Conservation (phyloP, 441 rosid genomes). For the Geranium incanum region DNA sequence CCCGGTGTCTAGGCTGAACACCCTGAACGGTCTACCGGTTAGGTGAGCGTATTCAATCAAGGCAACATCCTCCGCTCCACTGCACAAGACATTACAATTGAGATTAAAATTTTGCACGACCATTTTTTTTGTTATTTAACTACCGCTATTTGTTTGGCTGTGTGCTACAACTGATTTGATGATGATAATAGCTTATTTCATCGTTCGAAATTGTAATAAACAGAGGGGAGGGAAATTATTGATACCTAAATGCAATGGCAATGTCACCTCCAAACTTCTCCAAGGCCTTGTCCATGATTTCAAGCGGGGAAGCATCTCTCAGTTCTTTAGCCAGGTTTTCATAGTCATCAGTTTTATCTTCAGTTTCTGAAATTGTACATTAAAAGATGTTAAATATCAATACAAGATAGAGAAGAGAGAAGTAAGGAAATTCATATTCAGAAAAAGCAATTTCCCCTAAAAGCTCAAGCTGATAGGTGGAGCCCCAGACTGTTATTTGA, state of each 20-base stretch:
- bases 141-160: too few species aligned
- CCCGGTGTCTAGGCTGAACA: conserved; percentile 48
- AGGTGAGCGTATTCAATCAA: conserved; percentile 48
- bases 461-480: too few species aligned
- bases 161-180: too few species aligned
- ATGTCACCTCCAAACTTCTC: not conserved
- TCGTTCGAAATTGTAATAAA: conserved; percentile 19
- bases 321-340: conserved; percentile 30
- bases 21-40: conserved; percentile 44
- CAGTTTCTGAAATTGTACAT: conserved; percentile 28
- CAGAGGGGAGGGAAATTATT: not conserved
- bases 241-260: conserved; percentile 6
- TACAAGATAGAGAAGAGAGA: too few species aligned
- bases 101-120: not conserved
- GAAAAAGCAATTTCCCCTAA: too few species aligned
- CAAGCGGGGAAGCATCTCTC: conserved; percentile 38
- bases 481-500: too few species aligned
- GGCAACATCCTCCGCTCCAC: conserved; percentile 59
- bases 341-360: conserved; percentile 28
- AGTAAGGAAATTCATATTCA: too few species aligned
- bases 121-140: not conserved
- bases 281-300: conserved; percentile 15
- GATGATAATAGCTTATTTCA: not conserved
- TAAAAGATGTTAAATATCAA: not conserved
- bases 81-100: conserved; percentile 6